Base-by-base conservation (phyloP, 2,329 filamentous ascomycete species). In the Fusarium tanahbumbuense region DNA sequence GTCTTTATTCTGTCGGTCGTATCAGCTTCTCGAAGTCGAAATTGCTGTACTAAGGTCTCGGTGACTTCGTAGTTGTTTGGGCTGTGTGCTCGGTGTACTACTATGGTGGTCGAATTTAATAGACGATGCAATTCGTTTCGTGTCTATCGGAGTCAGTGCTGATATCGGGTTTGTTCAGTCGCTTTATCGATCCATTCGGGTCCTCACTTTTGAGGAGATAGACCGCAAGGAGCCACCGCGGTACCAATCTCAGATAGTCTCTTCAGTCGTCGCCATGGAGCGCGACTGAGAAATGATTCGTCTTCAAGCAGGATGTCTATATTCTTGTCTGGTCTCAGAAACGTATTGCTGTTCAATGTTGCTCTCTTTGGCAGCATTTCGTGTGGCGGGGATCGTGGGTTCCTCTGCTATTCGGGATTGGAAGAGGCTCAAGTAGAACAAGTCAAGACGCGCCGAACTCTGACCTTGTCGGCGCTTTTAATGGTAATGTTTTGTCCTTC, bases 11-110 rank as follows among this genome's bases (percentile, higher is more conserved):
- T 1, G 74, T 81, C 8, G 82, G 82, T 3, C 80, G 80, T 30
- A 74, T 83, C 7, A 83, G 79, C 70, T 83, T 81, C 60, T 81
- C 0, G 82, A 81, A 0, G 81, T 83, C 30, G 79, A 81, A 32
- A 77, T 80, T 4, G 80, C 83, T 3, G 75, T 83, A 5, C 69
- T 83, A 8, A 73, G 78, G 80, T 34, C 76, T 83, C 0, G 81
- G 81, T 18, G 81, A 81, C 0, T 82, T 83, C 23, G 75, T 83
- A 4, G 79, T 80, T 1, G 79, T 80, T 27, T 80, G 77, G 22
- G 78, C 79, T 0, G 76, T 83, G 7, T 76, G 77, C 8, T 76
- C 77, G 15, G 78, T 78, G 1, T 81, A 83, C 32, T 37, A 16
- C 71, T 83, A 70, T 83, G 80, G 80, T 25, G 82, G 81, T 12